These are phyloP conservation scores for Zygoascus bituminiphila DNA, from an alignment of 805 yeast species.

Conservation along the genomic window DNA sequence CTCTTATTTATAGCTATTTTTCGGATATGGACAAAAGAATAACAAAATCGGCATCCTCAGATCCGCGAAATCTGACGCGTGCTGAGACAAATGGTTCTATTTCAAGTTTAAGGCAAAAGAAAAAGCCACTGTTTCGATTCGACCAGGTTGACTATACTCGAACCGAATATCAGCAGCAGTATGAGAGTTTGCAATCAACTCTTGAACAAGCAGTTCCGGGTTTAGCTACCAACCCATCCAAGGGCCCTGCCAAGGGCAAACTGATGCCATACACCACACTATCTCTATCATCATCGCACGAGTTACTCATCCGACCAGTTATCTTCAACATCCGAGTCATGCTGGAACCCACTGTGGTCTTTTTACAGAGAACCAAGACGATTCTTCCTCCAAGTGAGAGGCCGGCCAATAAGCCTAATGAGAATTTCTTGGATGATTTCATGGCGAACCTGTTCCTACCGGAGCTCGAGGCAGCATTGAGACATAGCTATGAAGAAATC, in stretches of 20 bases:
- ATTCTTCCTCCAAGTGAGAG: conserved; percentile 28
- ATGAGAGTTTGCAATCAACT: conserved; percentile 35
- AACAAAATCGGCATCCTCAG: neutral
- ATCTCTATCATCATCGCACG: conserved; percentile 51
- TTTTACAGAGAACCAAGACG: conserved; percentile 50
- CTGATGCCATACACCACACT: conserved; percentile 34
- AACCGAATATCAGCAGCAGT: conserved; percentile 20
- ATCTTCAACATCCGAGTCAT: conserved; percentile 74
- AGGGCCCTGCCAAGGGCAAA: conserved; percentile 15
- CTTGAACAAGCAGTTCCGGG: conserved; percentile 69
- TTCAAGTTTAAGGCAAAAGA: conserved; percentile 7
- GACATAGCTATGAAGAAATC: conserved; percentile 42
- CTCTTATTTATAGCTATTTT: conserved; percentile 32
- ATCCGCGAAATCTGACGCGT: neutral
- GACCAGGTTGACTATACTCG: conserved; percentile 27
- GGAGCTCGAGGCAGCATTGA: conserved; percentile 49
- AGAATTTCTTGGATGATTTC: conserved; percentile 47
- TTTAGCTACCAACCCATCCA: conserved; percentile 31
- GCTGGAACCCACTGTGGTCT: conserved; percentile 62
- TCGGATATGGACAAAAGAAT: conserved; percentile 15
- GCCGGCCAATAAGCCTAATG: conserved; percentile 17
- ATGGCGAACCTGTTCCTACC: conserved; percentile 60
- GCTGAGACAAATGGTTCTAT: neutral
- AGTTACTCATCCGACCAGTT: conserved; percentile 58
- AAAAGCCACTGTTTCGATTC: conserved; percentile 17